Base-by-base conservation (phyloP, 306 rosid species). In the Calophaca sinica region DNA sequence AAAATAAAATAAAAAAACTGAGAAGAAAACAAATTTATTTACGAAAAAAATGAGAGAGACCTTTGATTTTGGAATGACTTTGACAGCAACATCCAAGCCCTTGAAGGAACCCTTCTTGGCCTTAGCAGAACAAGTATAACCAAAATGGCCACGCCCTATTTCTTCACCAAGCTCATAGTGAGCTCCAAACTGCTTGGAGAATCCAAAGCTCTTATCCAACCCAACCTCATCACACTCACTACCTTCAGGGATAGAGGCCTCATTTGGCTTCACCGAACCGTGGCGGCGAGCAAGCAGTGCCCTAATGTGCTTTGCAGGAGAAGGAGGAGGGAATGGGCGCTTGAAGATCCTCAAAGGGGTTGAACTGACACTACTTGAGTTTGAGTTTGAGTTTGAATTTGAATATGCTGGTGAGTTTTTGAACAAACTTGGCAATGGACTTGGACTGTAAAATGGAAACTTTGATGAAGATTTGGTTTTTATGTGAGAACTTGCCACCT, bases 111-210 rank as follows among this genome's bases (percentile, higher is more conserved):
- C 96, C 44, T 88, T 92, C 68, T 70, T 92, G 1, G 85, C 90
- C 60, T 77, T 88, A 10, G 97, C 97, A 3, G 88, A 85, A 82
- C 91, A 89, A 74, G 97, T 92, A 78, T 88, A 92, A 9, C 97
- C 97, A 10, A 92, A 92, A 84, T 92, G 97, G 8, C 97, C 97
- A 4, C 97, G 91, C 31, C 97, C 97, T 68, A 92, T 89, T 67
- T 92, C 97, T n/a, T 90, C 88, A 0, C 84, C 91, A 72, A 91
- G 80, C 89, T 89, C 97, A 64, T 78, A 91, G 70, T 91, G 84
- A 35, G 72, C 71, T 0, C 12, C 12, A 44, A 91, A 87, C 31
- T 81, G 82, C 72, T 85, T 91, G 0, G 89, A 87, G 69, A 79
- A 91, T 8, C 97, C 97, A 55, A 91, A 91, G 5, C 79, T 82